Evolutionary conservation across 1,284 basidiomycete species (phyloP), one percentile per base, ranked within the genome.

Genomic region (Marasmius tenuissimus): DNA sequence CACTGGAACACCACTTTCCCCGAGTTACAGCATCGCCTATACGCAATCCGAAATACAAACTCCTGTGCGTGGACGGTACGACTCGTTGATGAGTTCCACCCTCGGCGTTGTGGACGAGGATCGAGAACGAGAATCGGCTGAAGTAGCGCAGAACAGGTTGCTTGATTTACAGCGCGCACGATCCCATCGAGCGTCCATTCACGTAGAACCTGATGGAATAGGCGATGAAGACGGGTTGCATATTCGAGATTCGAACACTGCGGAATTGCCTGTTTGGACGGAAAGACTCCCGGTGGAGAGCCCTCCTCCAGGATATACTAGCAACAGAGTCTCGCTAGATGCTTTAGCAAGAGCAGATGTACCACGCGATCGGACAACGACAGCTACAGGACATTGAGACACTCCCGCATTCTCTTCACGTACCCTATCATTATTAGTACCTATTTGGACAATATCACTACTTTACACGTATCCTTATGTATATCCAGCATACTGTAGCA

Each of bases 31-130:
- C 47, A 4, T 62, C 16, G 53, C 35, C 18, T n/a, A 47, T 11
- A 58, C 53, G 20, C 61, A 62, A 35, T 62, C 52, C 2, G 57
- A 59, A 27, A 52, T 42, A 9, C 52, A 49, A 12, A 62, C 61
- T 2, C 57, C 58, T 9, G 33, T 56, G 38, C 38, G 48, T 35
- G 49, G 55, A 37, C 56, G 60, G n/a, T 47, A 47, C 16, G 20
- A 20, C 16, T 47, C 45, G 16, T 47, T 47, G 20, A 16, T 11
- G 20, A 47, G 45, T 47, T 18, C 45, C 9, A 2, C 8, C 16
- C 45, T 47, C 2, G 45, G 45, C 20, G 20, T 47, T n/a, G 45
- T 47, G 7, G 45, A 47, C 20, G 45, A 47, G 14, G 45, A 47
- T 18, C 20, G 7, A 18, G 45, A 47, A 47, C 9, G 45, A 8